phyloP scores from a whole-genome alignment of 352 stramenopile species.

The Blastocystis sp. region DNA sequence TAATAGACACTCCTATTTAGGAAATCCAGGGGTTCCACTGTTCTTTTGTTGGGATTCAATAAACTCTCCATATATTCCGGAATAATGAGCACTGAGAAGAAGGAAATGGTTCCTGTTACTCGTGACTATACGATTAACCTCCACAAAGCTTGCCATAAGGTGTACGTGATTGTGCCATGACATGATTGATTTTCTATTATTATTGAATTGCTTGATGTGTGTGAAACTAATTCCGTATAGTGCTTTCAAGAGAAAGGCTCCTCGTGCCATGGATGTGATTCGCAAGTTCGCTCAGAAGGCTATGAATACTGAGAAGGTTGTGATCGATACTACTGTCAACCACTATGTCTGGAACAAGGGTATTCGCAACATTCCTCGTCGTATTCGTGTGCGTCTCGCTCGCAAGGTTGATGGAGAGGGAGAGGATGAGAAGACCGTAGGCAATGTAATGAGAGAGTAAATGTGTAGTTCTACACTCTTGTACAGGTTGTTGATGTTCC shows the following conservation, averaged over 20 bases:
- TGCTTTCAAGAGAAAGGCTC: slow-evolving; percentile 93
- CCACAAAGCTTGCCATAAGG: slow-evolving; percentile 87
- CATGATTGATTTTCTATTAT: slow-evolving; percentile 62
- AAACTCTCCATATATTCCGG: slow-evolving; percentile 39
- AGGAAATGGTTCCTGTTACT: slow-evolving; percentile 72
- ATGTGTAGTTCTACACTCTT: slow-evolving; percentile 61
- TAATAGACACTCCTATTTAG: background rate
- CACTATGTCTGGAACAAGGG: slow-evolving; percentile 93
- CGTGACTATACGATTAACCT: slow-evolving; percentile 98
- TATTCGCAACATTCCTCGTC: slow-evolving; percentile 91
- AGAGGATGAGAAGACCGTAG: slow-evolving; percentile 88
- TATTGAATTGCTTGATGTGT: slow-evolving; percentile 63
- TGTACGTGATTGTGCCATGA: slow-evolving; percentile 67
- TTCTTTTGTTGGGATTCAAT: slow-evolving; percentile 39
- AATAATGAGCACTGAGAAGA: slow-evolving; percentile 57
- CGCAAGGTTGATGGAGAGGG: slow-evolving; percentile 97
- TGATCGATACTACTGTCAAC: slow-evolving; percentile 88
- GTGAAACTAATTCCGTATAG: slow-evolving; percentile 66
- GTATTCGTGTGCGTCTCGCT: slow-evolving; percentile 90
- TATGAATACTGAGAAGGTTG: slow-evolving; percentile 93
- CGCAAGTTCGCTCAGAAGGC: slow-evolving; percentile 89
- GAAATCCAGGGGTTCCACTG: background rate
- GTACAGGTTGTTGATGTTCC: slow-evolving; percentile 51
- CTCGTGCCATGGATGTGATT: slow-evolving; percentile 90
- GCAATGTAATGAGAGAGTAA: background rate